A percentile compares a stretch with the other conserved stretches of the same genome.
These are phyloP conservation scores for Corylus heterophylla DNA, from an alignment of 306 rosid species.

Conservation along the genomic window DNA sequence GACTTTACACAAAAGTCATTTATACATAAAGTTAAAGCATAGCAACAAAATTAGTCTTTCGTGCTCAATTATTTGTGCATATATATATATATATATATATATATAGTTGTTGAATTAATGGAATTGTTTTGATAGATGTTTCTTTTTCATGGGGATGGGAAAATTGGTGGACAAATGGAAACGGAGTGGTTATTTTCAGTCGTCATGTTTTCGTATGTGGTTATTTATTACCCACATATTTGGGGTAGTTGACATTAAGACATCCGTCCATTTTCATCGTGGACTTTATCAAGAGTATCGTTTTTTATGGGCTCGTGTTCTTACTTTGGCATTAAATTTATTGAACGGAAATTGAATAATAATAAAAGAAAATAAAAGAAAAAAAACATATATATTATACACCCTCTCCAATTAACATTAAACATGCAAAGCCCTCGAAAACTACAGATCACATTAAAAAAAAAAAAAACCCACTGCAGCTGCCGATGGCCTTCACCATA, in stretches of 20 bases:
- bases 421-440: no score
- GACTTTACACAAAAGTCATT: not conserved
- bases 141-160: not conserved
- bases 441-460: no score
- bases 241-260: not conserved
- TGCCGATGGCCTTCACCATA: no score
- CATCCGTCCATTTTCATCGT: not conserved
- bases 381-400: no score
- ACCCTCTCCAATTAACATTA: no score
- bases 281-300: not conserved
- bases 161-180: not conserved
- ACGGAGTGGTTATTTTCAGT: not conserved
- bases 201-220: not conserved
- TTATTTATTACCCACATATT: not conserved
- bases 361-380: no score
- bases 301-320: not conserved
- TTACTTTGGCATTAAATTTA: not conserved
- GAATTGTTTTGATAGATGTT: not conserved
- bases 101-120: no score
- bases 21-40: not conserved
- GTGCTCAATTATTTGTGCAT: not conserved
- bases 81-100: no score
- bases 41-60: constrained; percentile 32
- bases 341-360: not conserved
- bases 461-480: no score